Conservation (phyloP, 108 stramenopile genomes). For the Stephanodiscus triporus region DNA sequence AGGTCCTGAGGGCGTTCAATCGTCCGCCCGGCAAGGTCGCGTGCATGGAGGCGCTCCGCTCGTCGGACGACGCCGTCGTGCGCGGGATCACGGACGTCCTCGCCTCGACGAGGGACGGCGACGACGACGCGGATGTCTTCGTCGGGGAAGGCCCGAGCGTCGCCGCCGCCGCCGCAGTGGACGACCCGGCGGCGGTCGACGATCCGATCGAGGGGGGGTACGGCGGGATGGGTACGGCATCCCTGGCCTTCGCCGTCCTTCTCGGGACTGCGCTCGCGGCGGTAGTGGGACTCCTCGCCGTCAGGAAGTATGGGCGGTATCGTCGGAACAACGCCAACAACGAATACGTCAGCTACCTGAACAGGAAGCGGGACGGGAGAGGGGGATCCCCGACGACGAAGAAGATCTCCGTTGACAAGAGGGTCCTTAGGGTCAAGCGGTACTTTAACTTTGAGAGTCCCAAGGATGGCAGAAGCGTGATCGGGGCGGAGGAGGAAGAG, state of each 20-base stretch:
- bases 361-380: neutral
- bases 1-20: constrained; percentile 1
- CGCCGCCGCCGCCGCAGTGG: neutral
- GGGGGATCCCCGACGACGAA: neutral
- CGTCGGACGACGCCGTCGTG: neutral
- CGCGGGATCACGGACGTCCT: neutral
- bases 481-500: neutral
- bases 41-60: constrained; percentile 8
- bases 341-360: constrained; percentile 3
- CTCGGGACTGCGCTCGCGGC: neutral
- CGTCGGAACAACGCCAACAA: constrained; percentile 2
- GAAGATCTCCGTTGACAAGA: neutral
- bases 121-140: neutral
- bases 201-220: neutral
- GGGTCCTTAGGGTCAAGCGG: neutral
- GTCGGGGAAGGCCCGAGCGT: neutral
- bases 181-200: neutral
- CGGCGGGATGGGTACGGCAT: neutral
- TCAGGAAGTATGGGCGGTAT: constrained; percentile 3
- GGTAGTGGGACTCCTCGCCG: constrained; percentile 1
- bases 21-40: neutral
- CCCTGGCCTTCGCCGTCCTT: neutral
- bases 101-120: neutral
- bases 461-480: constrained; percentile 2
- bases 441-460: constrained; percentile 15